These are phyloP conservation scores for Penicillium chermesinum DNA, from an alignment of 495 filamentous ascomycete genomes.

Conservation along the genomic window DNA sequence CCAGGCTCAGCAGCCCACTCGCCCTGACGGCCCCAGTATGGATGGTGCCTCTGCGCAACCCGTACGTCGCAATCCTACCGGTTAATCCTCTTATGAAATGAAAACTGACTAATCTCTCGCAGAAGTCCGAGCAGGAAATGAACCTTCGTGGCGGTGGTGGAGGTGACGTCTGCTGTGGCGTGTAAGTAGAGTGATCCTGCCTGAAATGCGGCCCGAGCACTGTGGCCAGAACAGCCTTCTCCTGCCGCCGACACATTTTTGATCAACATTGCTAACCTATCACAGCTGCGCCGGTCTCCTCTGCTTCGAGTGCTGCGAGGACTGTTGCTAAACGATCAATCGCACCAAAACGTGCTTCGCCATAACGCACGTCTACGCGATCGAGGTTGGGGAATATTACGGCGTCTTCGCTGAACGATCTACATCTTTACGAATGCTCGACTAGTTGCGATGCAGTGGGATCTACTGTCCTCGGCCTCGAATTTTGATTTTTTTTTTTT, in stretches of 20 bases:
- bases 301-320: constrained; percentile 41
- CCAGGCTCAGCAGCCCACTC: constrained; percentile 33
- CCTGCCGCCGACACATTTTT: too few species aligned
- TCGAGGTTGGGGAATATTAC: too few species aligned
- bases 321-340: constrained; percentile 19
- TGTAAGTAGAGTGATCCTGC: constrained; percentile 27
- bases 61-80: constrained; percentile 15
- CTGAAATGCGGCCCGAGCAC: background rate
- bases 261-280: constrained; percentile 1
- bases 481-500: background rate
- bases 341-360: background rate
- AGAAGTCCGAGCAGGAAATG: constrained; percentile 36
- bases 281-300: constrained; percentile 36
- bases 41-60: constrained; percentile 34
- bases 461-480: too few species aligned
- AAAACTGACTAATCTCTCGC: background rate
- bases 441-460: too few species aligned
- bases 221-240: too few species aligned
- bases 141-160: constrained; percentile 41
- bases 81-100: background rate
- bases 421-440: too few species aligned
- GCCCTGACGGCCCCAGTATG: constrained; percentile 26
- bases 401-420: too few species aligned
- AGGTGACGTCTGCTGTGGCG: constrained; percentile 41
- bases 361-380: too few species aligned